Conservation (phyloP, 2,329 filamentous ascomycete genomes). For the Fusarium illudens region DNA sequence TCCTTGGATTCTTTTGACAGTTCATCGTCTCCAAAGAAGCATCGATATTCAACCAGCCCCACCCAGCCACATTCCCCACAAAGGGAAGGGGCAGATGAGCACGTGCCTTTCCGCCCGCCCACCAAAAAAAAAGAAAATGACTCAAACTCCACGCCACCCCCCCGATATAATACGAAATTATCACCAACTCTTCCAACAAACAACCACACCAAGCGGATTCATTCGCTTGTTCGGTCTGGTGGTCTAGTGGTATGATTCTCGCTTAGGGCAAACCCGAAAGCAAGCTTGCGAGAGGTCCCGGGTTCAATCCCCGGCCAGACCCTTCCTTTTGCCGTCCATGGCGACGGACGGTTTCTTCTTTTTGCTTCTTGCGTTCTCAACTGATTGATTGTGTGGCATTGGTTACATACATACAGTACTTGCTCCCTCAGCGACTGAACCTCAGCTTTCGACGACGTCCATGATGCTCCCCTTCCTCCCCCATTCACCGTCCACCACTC, state of each 20-base stretch:
- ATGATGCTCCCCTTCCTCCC: not conserved
- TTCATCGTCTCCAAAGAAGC: not conserved
- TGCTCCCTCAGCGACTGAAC: not conserved
- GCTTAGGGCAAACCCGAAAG: constrained; percentile 65
- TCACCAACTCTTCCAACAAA: constrained; percentile 1
- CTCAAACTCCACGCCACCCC: constrained; percentile 4
- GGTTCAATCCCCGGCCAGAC: constrained; percentile 58
- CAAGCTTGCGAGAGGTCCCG: constrained; percentile 55
- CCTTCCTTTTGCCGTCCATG: constrained; percentile 40
- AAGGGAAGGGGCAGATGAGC: not conserved
- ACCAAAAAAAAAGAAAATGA: constrained; percentile 8
- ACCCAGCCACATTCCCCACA: not conserved
- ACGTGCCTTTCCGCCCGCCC: not conserved
- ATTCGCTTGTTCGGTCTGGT: constrained; percentile 51
- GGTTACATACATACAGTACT: not conserved
- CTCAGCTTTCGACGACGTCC: not conserved
- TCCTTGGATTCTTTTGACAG: not conserved
- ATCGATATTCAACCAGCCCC: not conserved
- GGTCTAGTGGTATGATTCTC: constrained; percentile 77
- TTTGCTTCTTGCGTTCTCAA: not conserved
- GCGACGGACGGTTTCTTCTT: not conserved
- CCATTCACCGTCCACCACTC: not conserved
- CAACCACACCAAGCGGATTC: constrained; percentile 16
- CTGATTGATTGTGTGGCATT: not conserved
- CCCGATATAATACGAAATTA: constrained; percentile 19